A percentile compares a stretch with the other conserved stretches of the same genome.
Evolutionary conservation across 2,329 filamentous ascomycete genomes (phyloP).

Genomic region (Microsporum canis): DNA sequence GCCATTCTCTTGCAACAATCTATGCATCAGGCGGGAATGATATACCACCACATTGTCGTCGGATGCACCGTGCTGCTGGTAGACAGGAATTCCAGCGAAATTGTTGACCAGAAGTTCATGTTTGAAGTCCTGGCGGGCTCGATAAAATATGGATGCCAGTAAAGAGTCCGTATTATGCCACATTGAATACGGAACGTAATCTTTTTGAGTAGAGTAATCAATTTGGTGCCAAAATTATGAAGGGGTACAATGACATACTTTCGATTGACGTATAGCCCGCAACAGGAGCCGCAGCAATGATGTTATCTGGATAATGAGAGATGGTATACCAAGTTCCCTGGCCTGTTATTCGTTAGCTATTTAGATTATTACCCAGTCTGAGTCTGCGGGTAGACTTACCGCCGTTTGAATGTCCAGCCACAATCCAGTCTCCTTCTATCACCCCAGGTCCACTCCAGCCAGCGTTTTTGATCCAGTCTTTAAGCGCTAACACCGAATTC

Average conservation of each 20-base stretch:
- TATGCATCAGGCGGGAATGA: constrained; percentile 44
- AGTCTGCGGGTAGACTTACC: constrained; percentile 23
- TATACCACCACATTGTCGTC: constrained; percentile 51
- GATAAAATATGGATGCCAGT: constrained; percentile 38
- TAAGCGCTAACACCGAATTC: constrained; percentile 40
- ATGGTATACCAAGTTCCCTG: constrained; percentile 49
- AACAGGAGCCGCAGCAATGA: constrained; percentile 46
- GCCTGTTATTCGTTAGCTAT: constrained; percentile 21
- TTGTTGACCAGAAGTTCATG: constrained; percentile 47
- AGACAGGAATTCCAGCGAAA: constrained; percentile 40
- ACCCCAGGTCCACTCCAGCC: constrained; percentile 40
- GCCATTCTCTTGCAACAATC: constrained; percentile 36
- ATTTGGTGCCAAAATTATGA: neutral
- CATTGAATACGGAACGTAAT: constrained; percentile 47
- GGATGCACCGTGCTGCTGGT: constrained; percentile 45
- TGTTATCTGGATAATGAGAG: constrained; percentile 45
- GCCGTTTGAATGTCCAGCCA: constrained; percentile 50
- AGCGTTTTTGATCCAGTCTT: constrained; percentile 39
- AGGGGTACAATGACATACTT: constrained; percentile 17
- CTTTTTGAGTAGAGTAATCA: constrained; percentile 18
- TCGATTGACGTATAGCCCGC: constrained; percentile 50
- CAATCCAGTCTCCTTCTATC: constrained; percentile 40
- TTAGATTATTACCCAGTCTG: neutral
- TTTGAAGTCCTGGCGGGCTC: constrained; percentile 41
- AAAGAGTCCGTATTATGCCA: constrained; percentile 46